Evolutionary conservation across 208 protist species (phyloP).

Genomic region (Trypanosoma congolense): DNA sequence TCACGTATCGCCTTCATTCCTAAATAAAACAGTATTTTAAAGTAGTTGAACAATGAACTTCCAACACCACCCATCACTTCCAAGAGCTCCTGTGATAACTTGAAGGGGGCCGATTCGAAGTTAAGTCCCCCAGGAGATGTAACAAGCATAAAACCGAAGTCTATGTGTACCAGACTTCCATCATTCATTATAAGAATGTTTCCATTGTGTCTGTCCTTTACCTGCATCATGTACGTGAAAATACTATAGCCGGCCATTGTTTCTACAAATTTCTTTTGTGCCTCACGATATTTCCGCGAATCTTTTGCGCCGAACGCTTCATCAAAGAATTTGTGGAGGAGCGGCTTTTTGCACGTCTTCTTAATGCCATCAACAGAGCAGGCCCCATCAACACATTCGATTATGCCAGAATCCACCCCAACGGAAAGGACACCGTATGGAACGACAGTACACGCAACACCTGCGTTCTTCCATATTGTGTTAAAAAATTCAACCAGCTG

Average conservation of each 20-base stretch:
- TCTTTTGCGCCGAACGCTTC: constrained; percentile 63
- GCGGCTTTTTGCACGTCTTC: constrained; percentile 58
- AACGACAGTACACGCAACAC: constrained; percentile 66
- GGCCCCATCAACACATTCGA: constrained; percentile 87
- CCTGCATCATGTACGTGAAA: constrained; percentile 91
- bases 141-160: constrained; percentile 97
- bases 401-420: constrained; percentile 66
- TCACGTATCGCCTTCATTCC: constrained; percentile 72
- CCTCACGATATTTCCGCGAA: constrained; percentile 44
- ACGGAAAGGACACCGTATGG: constrained; percentile 85
- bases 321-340: constrained; percentile 77
- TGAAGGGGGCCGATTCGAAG: constrained; percentile 93
- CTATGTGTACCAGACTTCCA: constrained; percentile 95
- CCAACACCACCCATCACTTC: constrained; percentile 85
- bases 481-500: constrained; percentile 87
- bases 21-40: constrained; percentile 83
- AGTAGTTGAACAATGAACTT: constrained; percentile 84
- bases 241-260: constrained; percentile 94
- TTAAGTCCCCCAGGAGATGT: constrained; percentile 94
- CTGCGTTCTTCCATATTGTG: constrained; percentile 82
- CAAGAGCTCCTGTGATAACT: constrained; percentile 89
- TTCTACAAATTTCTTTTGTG: constrained; percentile 92
- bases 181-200: constrained; percentile 91
- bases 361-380: constrained; percentile 90
- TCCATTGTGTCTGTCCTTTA: constrained; percentile 95